Percentiles rank a stretch among this genome's conserved stretches.
phyloP scores from a whole-genome alignment of 306 rosid species.

The Trifolium fragiferum region DNA sequence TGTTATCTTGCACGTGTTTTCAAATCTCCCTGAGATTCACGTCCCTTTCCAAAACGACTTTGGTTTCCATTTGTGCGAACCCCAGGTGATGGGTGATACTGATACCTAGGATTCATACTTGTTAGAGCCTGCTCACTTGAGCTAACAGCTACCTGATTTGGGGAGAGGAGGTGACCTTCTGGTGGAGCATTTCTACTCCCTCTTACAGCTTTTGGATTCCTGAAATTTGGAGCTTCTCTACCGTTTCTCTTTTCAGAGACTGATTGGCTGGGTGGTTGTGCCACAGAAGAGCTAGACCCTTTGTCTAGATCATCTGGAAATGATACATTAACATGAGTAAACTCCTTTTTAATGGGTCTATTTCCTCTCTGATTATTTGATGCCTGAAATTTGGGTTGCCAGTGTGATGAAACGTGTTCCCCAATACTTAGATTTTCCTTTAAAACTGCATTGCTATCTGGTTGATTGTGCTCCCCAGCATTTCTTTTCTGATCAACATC shows the following conservation, averaged over 20 bases:
- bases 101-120: constrained; percentile 59
- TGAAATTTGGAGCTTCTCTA: constrained; percentile 52
- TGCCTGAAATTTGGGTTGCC: constrained; percentile 86
- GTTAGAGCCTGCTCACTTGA: constrained; percentile 54
- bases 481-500: constrained; percentile 62
- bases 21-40: constrained; percentile 75
- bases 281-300: constrained; percentile 36
- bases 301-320: constrained; percentile 42
- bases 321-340: constrained; percentile 44
- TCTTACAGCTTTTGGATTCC: constrained; percentile 56
- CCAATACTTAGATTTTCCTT: constrained; percentile 70
- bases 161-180: constrained; percentile 61
- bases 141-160: constrained; percentile 47
- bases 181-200: constrained; percentile 61
- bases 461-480: constrained; percentile 52
- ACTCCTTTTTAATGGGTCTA: constrained; percentile 44
- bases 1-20: constrained; percentile 63
- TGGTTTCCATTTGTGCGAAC: constrained; percentile 67
- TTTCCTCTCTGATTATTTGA: constrained; percentile 56
- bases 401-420: constrained; percentile 65
- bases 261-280: constrained; percentile 53
- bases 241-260: constrained; percentile 49
- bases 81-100: constrained; percentile 62
- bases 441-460: constrained; percentile 49
- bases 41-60: constrained; percentile 64